These are phyloP conservation scores for Panicum hallii DNA, from an alignment of 202 grass and related monocot species.

Conservation along the genomic window DNA sequence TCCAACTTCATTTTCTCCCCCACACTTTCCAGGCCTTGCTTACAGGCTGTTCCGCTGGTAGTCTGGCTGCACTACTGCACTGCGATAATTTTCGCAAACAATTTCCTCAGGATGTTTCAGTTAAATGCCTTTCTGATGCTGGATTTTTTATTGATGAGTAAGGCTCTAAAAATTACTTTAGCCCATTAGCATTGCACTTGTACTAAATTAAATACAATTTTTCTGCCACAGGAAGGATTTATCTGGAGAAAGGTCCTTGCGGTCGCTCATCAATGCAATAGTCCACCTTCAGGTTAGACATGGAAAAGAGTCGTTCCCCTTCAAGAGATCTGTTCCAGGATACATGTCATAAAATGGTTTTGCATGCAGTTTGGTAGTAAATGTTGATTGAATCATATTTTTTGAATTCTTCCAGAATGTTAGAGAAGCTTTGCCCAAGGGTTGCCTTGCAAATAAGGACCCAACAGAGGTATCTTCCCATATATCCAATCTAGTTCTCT, in stretches of 20 bases:
- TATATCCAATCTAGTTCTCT: background rate
- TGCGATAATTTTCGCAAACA: conserved; percentile 56
- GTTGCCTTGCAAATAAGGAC: conserved; percentile 45
- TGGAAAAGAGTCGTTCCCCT: background rate
- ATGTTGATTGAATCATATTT: background rate
- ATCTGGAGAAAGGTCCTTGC: conserved; percentile 49
- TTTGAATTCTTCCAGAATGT: conserved; percentile 44
- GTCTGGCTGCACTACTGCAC: conserved; percentile 65
- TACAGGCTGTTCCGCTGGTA: conserved; percentile 77
- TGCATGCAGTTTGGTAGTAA: background rate
- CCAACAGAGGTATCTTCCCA: conserved; percentile 19
- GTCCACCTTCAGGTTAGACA: conserved; percentile 65
- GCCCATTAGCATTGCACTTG: background rate
- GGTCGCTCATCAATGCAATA: conserved; percentile 46
- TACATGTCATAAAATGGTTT: background rate
- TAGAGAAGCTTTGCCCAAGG: conserved; percentile 43
- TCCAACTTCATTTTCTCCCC: background rate
- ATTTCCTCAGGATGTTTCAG: conserved; percentile 54
- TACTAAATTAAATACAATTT: conserved; percentile 20
- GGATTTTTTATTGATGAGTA: conserved; percentile 82
- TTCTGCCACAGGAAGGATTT: conserved; percentile 59
- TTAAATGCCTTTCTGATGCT: conserved; percentile 81
- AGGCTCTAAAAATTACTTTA: conserved; percentile 17
- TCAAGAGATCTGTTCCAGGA: background rate
- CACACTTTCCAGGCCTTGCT: conserved; percentile 62